phyloP scores from a whole-genome alignment of 2,329 filamentous ascomycete genomes.

The Orbilia brochopaga region DNA sequence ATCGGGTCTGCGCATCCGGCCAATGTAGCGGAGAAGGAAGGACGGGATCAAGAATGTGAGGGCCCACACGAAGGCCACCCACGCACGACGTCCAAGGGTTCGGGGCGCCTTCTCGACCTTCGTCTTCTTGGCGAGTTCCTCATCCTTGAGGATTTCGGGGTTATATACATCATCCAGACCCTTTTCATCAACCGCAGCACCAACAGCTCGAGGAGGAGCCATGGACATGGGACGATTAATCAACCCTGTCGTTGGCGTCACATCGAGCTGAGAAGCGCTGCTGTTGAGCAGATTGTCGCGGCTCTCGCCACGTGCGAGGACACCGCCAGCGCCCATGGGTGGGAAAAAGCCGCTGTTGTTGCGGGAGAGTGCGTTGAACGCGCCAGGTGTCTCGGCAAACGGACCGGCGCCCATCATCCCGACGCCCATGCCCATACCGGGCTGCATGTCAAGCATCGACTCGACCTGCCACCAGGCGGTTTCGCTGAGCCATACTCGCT shows the following conservation, averaged over 20 bases:
- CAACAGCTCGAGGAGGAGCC: constrained; percentile 59
- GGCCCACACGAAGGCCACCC: constrained; percentile 83
- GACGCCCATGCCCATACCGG: constrained; percentile 60
- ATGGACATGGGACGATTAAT: constrained; percentile 49
- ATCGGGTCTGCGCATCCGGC: constrained; percentile 96
- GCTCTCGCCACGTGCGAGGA: constrained; percentile 69
- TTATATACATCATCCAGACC: constrained; percentile 36
- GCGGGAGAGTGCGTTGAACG: constrained; percentile 34
- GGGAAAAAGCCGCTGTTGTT: constrained; percentile 72
- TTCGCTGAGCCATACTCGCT: constrained; percentile 95
- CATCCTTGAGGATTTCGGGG: constrained; percentile 41
- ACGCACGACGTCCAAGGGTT: constrained; percentile 70
- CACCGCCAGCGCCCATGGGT: constrained; percentile 61
- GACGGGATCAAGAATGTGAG: constrained; percentile 96
- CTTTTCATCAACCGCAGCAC: constrained; percentile 21
- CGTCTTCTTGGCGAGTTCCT: constrained; percentile 41
- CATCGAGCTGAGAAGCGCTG: constrained; percentile 55
- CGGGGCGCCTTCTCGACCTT: constrained; percentile 27
- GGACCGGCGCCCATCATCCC: constrained; percentile 62
- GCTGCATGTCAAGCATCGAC: constrained; percentile 77
- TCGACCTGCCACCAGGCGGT: constrained; percentile 97
- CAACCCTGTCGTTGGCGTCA: constrained; percentile 54
- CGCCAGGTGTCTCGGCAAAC: constrained; percentile 66
- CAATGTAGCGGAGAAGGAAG: constrained; percentile 75
- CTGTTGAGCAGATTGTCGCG: constrained; percentile 72